Conservation (phyloP, 2,329 filamentous ascomycete species). For the Chaetomiaceae sp. region DNA sequence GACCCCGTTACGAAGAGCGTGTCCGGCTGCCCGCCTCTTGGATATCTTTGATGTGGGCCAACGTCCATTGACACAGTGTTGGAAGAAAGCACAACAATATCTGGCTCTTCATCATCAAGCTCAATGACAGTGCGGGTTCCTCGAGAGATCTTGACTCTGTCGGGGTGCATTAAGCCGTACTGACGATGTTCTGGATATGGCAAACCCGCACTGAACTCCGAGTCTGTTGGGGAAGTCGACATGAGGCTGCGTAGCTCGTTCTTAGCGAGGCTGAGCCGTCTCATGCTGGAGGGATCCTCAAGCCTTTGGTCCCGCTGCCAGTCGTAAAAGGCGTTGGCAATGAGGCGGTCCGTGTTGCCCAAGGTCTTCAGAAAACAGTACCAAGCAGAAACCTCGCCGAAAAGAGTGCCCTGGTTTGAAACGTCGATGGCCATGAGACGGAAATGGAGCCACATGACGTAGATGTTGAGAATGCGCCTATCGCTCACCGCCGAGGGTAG, state of each 20-base stretch:
- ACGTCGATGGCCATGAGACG: constrained; percentile 12
- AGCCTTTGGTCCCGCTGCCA: constrained; percentile 10
- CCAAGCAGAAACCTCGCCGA: constrained; percentile 18
- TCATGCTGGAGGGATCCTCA: constrained; percentile 7
- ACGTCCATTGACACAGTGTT: background rate
- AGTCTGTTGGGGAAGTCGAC: background rate
- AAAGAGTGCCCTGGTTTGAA: constrained; percentile 9
- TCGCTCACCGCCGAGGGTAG: constrained; percentile 8
- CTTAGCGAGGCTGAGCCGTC: constrained; percentile 10
- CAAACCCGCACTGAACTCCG: background rate
- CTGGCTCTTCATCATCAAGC: background rate
- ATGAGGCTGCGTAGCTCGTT: constrained; percentile 8
- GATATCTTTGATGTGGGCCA: background rate
- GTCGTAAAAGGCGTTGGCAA: constrained; percentile 19
- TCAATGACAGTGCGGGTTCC: background rate
- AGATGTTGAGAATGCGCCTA: constrained; percentile 13
- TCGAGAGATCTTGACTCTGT: constrained; percentile 14
- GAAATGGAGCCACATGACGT: constrained; percentile 20
- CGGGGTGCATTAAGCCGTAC: constrained; percentile 20
- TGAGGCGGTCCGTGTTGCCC: constrained; percentile 13
- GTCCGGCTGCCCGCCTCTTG: background rate
- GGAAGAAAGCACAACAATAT: background rate
- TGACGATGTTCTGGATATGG: background rate
- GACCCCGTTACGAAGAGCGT: constrained; percentile 19
- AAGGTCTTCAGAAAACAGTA: constrained; percentile 16